These are phyloP conservation scores for Taxawa tesnikishii DNA, from an alignment of 2,329 filamentous ascomycete genomes.

Conservation along the genomic window DNA sequence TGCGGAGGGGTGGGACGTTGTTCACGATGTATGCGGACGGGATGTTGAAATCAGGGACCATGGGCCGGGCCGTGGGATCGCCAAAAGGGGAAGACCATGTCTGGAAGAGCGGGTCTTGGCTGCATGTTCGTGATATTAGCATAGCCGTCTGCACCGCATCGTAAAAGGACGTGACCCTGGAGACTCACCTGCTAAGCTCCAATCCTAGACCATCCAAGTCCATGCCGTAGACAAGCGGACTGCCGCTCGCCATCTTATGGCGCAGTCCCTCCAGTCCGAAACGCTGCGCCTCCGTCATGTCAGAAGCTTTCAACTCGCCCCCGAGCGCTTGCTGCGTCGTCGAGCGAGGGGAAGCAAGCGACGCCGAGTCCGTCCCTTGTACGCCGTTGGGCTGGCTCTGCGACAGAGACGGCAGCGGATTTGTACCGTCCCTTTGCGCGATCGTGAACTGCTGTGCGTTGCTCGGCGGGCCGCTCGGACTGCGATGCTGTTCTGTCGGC, in stretches of 20 bases:
- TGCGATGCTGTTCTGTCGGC: conserved; percentile 4
- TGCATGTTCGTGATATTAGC: too few species aligned
- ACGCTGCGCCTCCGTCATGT: conserved; percentile 48
- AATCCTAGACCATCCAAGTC: conserved; percentile 52
- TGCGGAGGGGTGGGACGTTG: conserved; percentile 49
- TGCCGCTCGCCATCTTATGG: conserved; percentile 43
- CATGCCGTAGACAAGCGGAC: conserved; percentile 47
- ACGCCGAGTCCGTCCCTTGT: conserved; percentile 1
- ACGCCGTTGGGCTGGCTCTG: conserved; percentile 3
- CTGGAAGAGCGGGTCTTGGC: conserved; percentile 41
- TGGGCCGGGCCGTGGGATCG: conserved; percentile 42
- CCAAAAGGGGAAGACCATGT: conserved; percentile 53
- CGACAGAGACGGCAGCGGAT: neutral
- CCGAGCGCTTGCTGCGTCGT: conserved; percentile 7
- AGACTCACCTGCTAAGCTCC: conserved; percentile 48
- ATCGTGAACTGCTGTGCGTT: conserved; percentile 3
- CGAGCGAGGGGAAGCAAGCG: too few species aligned
- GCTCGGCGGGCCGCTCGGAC: conserved; percentile 2
- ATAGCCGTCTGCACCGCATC: too few species aligned
- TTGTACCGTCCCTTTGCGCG: conserved; percentile 6
- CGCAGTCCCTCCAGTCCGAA: conserved; percentile 49
- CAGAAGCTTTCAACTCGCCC: conserved; percentile 12
- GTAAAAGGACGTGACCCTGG: too few species aligned
- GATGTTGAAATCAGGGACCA: conserved; percentile 51
- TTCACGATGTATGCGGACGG: conserved; percentile 53